Evolutionary conservation across 257 asterid genomes (phyloP).

Genomic region (Nemophila menziesii): DNA sequence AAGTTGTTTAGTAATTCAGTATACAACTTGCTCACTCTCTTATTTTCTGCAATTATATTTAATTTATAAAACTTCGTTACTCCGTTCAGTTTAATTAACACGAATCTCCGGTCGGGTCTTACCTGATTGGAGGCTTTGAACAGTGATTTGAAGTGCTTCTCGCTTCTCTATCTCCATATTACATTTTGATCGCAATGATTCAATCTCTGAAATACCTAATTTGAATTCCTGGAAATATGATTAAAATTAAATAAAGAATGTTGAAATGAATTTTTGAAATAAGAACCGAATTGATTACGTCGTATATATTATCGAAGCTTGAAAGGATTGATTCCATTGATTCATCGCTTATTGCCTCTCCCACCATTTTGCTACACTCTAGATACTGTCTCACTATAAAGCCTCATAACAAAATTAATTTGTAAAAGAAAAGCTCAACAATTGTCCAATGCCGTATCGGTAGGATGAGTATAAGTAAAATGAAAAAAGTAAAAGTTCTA

Average conservation of each 20-base stretch:
- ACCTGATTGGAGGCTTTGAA: conserved; percentile 25
- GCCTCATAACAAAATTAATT: too few relatives aligned
- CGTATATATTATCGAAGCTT: conserved; percentile 23
- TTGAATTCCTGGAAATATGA: conserved; percentile 13
- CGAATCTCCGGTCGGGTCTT: neutral
- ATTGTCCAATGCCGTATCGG: too few relatives aligned
- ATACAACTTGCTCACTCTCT: conserved; percentile 20
- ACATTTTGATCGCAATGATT: conserved; percentile 15
- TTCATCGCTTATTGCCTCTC: conserved; percentile 17
- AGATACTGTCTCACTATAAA: too few relatives aligned
- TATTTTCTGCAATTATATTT: conserved; percentile 19
- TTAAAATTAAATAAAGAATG: neutral
- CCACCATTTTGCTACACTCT: too few relatives aligned
- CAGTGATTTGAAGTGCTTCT: conserved; percentile 17
- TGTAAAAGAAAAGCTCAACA: too few relatives aligned
- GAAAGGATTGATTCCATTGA: conserved; percentile 18
- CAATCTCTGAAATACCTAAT: conserved; percentile 15
- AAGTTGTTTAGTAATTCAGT: conserved; percentile 15
- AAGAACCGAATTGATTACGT: conserved; percentile 2
- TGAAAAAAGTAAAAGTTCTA: too few relatives aligned
- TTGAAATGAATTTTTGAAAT: neutral
- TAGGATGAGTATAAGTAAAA: too few relatives aligned
- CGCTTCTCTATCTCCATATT: conserved; percentile 21
- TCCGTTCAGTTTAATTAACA: neutral
- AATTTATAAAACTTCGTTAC: neutral